Evolutionary conservation across 1,284 basidiomycete genomes (phyloP), one percentile per base, ranked within the genome.

Genomic region (Cryptococcus floricola): DNA sequence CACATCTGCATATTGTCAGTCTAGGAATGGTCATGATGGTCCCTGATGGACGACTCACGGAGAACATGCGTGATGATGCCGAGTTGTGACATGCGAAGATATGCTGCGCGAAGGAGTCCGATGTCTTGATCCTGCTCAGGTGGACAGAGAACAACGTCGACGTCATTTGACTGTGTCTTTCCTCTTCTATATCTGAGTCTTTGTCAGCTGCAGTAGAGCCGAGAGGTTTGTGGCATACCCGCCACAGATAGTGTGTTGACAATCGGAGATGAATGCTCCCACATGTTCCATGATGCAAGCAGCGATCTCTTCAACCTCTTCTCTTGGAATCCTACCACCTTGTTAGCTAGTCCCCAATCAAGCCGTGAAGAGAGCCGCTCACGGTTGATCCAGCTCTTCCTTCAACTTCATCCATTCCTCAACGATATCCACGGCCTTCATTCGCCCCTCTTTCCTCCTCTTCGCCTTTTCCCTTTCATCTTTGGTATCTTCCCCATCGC

Each of bases 1-100:
- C 0, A 69, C 58, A 39, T 74, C 72, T 74, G 56, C 4, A 25
- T 8, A 16, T 12, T 42, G 4, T 39, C n/a, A 49, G 37, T 16
- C 25, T 23, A 23, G 23, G 23, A 19, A 31, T 4, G n/a, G 37
- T 23, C 47, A 41, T 38, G 4, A 25, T 31, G 14, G 31, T n/a
- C 5, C 7, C 14, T 7, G 5, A 39, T 42, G 18, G 37, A 6
- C 16, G 9, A 67, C 71, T 62, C 46, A 75, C 75, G 73, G 5
- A 77, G 64, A 4, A 77, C 71, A 59, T 77, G 76, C 1, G 74
- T 77, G 14, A 77, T 62, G 52, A 75, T 73, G 0, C 67, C 66
- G 2, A 74, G 54, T 5, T 59, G 47, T 8, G 60, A 61, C 5
- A 75, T 54, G 12, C 73, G 62, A 4, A 64, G 59, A 34, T 68